Base-by-base conservation (phyloP, 139 green algal species). In the Diplosphaera chodatii region DNA sequence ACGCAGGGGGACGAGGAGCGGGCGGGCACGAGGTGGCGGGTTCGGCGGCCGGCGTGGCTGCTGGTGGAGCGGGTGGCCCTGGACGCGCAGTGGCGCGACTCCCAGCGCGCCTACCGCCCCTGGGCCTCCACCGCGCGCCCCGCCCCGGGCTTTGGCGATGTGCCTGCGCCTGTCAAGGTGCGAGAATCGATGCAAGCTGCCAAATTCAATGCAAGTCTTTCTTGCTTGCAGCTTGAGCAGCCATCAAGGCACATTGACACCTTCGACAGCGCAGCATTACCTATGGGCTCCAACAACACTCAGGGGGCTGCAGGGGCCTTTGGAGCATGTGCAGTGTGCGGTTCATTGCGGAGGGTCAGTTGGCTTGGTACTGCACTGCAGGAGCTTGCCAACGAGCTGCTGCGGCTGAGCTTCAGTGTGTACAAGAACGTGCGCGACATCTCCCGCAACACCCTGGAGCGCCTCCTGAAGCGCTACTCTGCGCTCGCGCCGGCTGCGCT, bases 381-480 rank as follows among this genome's bases (percentile, higher is more conserved):
- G 48, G 48, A 10, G 16, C 48, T 59, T 10, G 48, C 48, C 10
- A 59, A 25, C 48, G 16, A 81, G 55, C 40, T 80, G 40, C 59
- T 87, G 64, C 67, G 67, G 15, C 66, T 69, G 21, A 70, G 63
- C 69, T 66, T 88, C 62, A 65, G 79, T 70, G 77, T 73, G 30
- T 86, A 87, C 81, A 48, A 64, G 40, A 66, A 27, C 4, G 64
- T 83, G 10, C 34, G 72, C 28, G 68, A 29, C 34, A 56, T 27
- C 5, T 68, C 78, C 0, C 15, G 67, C 30, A 27, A 29, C 25
- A 62, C 78, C 4, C 56, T 93, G 63, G 80, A 84, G 18, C n/a
- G 64, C 1, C 64, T 56, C 31, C 40, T 78, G 32, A 93, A 91
- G 82, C 80, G 85, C n/a, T 92, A 87, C 75, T 75, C 86, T 21